phyloP scores from a whole-genome alignment of 2,329 filamentous ascomycete genomes.

The Colletotrichum plurivorum region DNA sequence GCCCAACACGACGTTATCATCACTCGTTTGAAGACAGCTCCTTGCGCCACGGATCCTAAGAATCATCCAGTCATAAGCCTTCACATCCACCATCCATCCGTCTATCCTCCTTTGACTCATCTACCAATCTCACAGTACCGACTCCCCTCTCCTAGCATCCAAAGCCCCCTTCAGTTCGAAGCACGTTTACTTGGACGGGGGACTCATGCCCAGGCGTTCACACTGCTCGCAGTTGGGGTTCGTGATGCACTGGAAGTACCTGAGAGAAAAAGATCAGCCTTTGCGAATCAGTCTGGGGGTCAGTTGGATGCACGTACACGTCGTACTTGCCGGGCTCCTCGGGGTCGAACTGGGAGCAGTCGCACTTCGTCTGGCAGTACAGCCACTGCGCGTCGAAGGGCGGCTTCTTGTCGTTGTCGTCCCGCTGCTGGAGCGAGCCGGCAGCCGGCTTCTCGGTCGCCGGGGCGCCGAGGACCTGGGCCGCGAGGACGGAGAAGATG shows the following conservation, averaged over 20 bases:
- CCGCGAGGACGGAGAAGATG: conserved; percentile 32
- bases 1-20: no score
- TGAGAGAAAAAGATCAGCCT: conserved; percentile 33
- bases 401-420: conserved; percentile 31
- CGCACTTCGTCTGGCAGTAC: conserved; percentile 42
- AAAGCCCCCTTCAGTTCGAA: no score
- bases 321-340: not conserved
- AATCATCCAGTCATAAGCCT: no score
- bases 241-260: conserved; percentile 53
- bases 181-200: not conserved
- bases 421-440: not conserved
- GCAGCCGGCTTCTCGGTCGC: conserved; percentile 4
- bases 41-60: no score
- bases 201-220: conserved; percentile 19
- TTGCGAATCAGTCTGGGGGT: rapidly evolving
- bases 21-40: no score
- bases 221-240: conserved; percentile 49
- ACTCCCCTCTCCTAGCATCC: no score
- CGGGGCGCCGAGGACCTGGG: not conserved
- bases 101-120: no score
- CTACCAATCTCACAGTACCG: no score
- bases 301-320: not conserved
- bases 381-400: conserved; percentile 22
- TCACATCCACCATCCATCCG: no score
- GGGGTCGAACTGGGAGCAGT: conserved; percentile 46